Evolutionary conservation across 108 stramenopile genomes (phyloP), one percentile per base, ranked within the genome.

Genomic region (Nitzschia putrida): DNA sequence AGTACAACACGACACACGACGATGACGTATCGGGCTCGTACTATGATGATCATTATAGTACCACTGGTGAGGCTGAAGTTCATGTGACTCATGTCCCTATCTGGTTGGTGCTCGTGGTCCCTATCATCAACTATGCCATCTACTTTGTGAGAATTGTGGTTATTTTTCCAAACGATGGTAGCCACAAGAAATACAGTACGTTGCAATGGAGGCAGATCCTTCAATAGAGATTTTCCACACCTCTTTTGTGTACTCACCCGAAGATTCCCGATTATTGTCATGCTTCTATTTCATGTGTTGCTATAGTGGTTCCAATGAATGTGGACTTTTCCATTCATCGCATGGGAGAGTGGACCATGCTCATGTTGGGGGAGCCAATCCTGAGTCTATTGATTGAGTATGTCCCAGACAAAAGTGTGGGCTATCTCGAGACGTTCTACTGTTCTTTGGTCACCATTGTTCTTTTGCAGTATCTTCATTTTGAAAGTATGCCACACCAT

Each of bases 331-430:
- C 57, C 53, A 87, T 86, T 25, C 90, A 91, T 74, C 78, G 90
- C 0, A 78, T 85, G 43, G 87, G 84, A 41, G 90, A 91, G 61
- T 91, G 83, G 85, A 81, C 57, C 26, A 81, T 88, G 83, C 69
- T 91, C n/a, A 84, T 91, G 84, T 68, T 91, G 22, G 90, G 90
- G 0, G 90, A 91, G 56, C 68, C 76, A 21, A 58, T 91, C 11
- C 40, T 91, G 61, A 71, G 69, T 21, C 66, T 91, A 23, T 57
- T 91, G 20, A 80, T 91, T 57, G 87, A 86, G 0, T 60, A 74
- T 41, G 57, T 58, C 12, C 20, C 51, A 22, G 56, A 57, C 13
- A 50, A 69, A 53, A 41, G 61, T n/a, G 22, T 18, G n/a, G 54
- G 47, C 5, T 73, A 61, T 43, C 66, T 39, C 29, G 18, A 44